Conservation (phyloP, 305 asterid species). For the Fraxinus velutina region DNA sequence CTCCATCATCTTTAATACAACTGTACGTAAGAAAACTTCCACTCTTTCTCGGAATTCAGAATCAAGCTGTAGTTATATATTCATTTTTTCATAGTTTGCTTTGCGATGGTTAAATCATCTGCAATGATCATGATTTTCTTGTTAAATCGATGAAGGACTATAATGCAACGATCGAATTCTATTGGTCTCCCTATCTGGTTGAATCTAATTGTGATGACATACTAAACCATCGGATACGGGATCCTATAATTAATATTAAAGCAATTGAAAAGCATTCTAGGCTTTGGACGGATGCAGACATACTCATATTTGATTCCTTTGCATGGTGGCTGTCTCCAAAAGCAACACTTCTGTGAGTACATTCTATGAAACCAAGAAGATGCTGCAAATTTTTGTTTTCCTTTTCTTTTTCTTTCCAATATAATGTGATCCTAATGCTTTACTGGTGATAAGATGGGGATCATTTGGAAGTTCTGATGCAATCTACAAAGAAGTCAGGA, state of each 20-base stretch:
- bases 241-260: slow-evolving; percentile 32
- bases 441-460: slow-evolving; percentile 44
- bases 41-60: background rate
- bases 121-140: background rate
- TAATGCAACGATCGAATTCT: slow-evolving; percentile 55
- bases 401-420: background rate
- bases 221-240: slow-evolving; percentile 20
- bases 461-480: slow-evolving; percentile 47
- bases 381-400: background rate
- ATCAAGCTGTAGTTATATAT: background rate
- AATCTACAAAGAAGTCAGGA: slow-evolving; percentile 34
- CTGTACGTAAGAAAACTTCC: slow-evolving; percentile 27
- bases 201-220: slow-evolving; percentile 67
- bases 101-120: background rate
- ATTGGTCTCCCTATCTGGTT: slow-evolving; percentile 69
- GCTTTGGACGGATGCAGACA: slow-evolving; percentile 63
- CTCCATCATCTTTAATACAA: slow-evolving; percentile 29
- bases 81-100: background rate
- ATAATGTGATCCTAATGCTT: background rate
- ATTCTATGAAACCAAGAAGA: background rate
- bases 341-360: slow-evolving; percentile 48
- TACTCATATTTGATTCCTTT: slow-evolving; percentile 54
- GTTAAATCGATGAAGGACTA: slow-evolving; percentile 41
- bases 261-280: slow-evolving; percentile 55
- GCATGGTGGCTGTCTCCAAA: slow-evolving; percentile 59